Base-by-base conservation (phyloP, 768 basidiomycete genomes). In the Russula brevipes region DNA sequence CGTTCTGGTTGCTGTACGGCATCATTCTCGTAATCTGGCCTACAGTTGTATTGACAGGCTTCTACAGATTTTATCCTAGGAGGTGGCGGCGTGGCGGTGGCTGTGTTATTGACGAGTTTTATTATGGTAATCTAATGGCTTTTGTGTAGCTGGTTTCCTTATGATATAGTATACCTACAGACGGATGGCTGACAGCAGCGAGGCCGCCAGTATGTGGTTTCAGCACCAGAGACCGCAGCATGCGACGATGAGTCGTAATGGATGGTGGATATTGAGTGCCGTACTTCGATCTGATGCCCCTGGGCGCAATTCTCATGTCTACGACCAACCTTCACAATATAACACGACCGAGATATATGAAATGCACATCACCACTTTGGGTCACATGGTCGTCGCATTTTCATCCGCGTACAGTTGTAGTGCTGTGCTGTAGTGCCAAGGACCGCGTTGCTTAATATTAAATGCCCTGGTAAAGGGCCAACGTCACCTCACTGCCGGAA, bases 1-100 rank as follows among this genome's bases (percentile, higher is more conserved):
- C 63, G 95, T 99, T 4, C 79, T 99, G 38, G 76, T 98, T 31
- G 96, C 96, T 69, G 96, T 99, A 71, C 78, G 94, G 19, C n/a
- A 9, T 14, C 14, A 7, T n/a, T 51, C 50, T 33, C 36, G 4
- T 5, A 8, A 9, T 10, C 7, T 7, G 16, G 12, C 10, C 4
- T 31, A 36, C 52, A 30, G 3, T 35, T 16, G n/a, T 24, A 30
- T 31, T 59, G 41, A 60, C 36, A 11, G 0, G 2, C 24, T 17
- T 2, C 24, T 14, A 17, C 30, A 64, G 63, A 31, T 64, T 49
- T 24, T 64, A 36, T 64, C 63, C 4, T 64, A 64, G 47, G 45
- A 6, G 31, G 24, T 55, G 53, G 53, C 10, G 36, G 39, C 45
- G 24, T 55, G 53, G 53, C 10, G 36, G 39, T 52, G n/a, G 52